Evolutionary conservation across 495 filamentous ascomycete genomes (phyloP), one percentile per base, ranked within the genome.

Genomic region (Sporormia fimetaria): DNA sequence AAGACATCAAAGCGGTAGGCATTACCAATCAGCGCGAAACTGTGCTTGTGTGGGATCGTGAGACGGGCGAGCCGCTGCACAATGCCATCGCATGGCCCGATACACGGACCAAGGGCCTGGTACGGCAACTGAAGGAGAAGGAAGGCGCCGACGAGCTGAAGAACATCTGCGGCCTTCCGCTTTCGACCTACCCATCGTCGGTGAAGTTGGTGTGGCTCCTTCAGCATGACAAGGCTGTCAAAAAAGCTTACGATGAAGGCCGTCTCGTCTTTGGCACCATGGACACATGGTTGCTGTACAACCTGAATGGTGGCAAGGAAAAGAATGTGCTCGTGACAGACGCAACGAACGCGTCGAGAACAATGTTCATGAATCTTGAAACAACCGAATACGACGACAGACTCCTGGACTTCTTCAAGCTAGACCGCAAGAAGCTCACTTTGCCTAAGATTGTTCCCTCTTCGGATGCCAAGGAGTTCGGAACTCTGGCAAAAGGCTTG

Each of bases 11-110:
- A 54, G 76, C 84, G 21, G 74, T 96, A 54, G 88, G 88, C 40
- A 83, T 96, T 60, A 94, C 87, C 42, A 94, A 83, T 63, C 88
- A 96, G 67, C 77, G 88, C 55, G 88, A 96, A 66, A 96, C 88
- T 17, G 85, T 80, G 0, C 66, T 96, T 6, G 81, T 87, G 15
- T 96, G 88, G 88, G 86, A 96, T 57, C 77, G 67, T 55, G 70
- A 75, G 37, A 92, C 87, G 3, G 88, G 88, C 44, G 75, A 94
- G 54, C 74, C 87, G 1, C 66, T 96, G 14, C 75, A 85, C 61
- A 87, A 90, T 55, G 87, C 88, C 42, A 80, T 96, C 48, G 88
- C 84, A 21, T 96, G 87, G 87, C 80, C 88, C 30, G 87, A 96
- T 54, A 94, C 87, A 7, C 71, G 87, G 40, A 94, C 86, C 36